These are phyloP conservation scores for Epicoccum sorghinum DNA, from an alignment of 2,329 filamentous ascomycete species.

Conservation along the genomic window DNA sequence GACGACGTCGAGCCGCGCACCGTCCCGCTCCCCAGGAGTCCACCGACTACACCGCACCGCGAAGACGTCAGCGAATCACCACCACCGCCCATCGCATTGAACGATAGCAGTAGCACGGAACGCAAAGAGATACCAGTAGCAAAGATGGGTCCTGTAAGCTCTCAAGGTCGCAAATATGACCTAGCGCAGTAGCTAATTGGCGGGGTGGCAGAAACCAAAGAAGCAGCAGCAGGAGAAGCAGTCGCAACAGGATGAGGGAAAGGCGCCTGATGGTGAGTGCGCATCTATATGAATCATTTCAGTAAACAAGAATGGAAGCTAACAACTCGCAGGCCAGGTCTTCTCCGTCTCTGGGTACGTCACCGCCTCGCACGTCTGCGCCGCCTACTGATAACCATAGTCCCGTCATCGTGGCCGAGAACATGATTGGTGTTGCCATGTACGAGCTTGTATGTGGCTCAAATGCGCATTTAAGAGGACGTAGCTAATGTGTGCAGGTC, in stretches of 20 bases:
- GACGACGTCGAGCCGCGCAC: conserved; percentile 37
- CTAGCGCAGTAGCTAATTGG: conserved; percentile 32
- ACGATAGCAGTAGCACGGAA: conserved; percentile 25
- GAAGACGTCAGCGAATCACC: conserved; percentile 31
- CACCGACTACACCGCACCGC: conserved; percentile 37
- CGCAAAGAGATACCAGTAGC: conserved; percentile 18
- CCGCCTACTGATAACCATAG: conserved; percentile 49
- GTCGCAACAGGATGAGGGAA: conserved; percentile 54
- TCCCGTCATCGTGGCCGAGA: conserved; percentile 94
- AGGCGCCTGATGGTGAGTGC: conserved; percentile 37
- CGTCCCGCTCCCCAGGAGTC: conserved; percentile 46
- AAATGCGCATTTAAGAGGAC: background rate
- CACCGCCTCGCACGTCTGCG: conserved; percentile 19
- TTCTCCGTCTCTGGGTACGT: conserved; percentile 72
- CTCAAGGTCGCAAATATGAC: background rate
- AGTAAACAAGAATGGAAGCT: conserved; percentile 16
- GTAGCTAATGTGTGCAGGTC: conserved; percentile 62
- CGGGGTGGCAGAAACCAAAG: conserved; percentile 40
- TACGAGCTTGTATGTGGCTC: conserved; percentile 82
- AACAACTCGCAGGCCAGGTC: conserved; percentile 59
- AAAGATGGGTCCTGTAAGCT: conserved; percentile 49
- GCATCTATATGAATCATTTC: background rate
- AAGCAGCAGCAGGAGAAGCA: conserved; percentile 45
- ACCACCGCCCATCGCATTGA: conserved; percentile 33
- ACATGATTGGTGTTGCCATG: conserved; percentile 99